These are phyloP conservation scores for Strobilomyces dryophilus DNA, from an alignment of 768 basidiomycete genomes.

Conservation along the genomic window DNA sequence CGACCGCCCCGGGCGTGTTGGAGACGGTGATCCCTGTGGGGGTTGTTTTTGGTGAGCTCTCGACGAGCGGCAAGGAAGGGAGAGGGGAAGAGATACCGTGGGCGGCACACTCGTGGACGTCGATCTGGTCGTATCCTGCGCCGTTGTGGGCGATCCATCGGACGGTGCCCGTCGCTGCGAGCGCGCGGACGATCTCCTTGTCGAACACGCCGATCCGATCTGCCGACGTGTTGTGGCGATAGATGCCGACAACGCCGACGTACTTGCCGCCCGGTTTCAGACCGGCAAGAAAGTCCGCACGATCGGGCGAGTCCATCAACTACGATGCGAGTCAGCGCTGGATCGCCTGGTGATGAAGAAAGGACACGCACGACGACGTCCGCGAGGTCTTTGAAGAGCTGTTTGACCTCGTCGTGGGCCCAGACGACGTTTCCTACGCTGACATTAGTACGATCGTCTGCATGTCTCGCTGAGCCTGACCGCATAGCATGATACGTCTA, in stretches of 20 bases:
- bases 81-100: conserved; percentile 51
- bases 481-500: conserved; percentile 34
- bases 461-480: conserved; percentile 13
- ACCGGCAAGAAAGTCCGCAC: conserved; percentile 64
- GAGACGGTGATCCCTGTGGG: conserved; percentile 33
- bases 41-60: too few species aligned
- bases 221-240: conserved; percentile 68
- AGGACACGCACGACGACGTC: conserved; percentile 65
- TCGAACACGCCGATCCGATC: conserved; percentile 73
- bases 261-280: conserved; percentile 71
- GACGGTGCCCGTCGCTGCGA: conserved; percentile 52
- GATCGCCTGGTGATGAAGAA: background rate
- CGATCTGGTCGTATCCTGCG: conserved; percentile 88
- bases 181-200: conserved; percentile 63
- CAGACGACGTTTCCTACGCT: conserved; percentile 64
- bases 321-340: conserved; percentile 16
- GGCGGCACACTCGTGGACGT: conserved; percentile 67
- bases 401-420: conserved; percentile 71
- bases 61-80: too few species aligned
- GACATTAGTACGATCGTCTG: background rate
- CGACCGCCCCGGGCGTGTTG: conserved; percentile 86
- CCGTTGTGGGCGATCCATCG: conserved; percentile 93
- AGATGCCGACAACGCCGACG: conserved; percentile 67
- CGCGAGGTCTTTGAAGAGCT: conserved; percentile 62
- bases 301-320: conserved; percentile 55